A percentile compares a stretch with the other conserved stretches of the same genome.
Conservation (phyloP, 2,329 filamentous ascomycete genomes). For the Fusarium circinatum region DNA sequence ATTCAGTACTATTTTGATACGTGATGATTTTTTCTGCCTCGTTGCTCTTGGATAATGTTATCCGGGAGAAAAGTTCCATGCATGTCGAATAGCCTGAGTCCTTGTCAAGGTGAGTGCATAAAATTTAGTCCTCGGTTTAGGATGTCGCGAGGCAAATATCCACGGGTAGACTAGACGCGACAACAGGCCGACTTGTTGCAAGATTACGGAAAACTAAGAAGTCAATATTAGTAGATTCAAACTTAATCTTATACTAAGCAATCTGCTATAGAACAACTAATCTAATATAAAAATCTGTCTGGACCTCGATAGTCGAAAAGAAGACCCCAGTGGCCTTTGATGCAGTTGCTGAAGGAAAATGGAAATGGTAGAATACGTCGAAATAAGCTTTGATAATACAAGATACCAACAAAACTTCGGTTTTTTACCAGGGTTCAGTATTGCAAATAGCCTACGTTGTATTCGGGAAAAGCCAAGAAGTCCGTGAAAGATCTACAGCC, state of each 20-base stretch:
- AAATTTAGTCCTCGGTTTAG: neutral
- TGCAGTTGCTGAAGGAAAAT: no score
- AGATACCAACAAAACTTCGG: neutral
- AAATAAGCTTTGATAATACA: neutral
- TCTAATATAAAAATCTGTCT: neutral
- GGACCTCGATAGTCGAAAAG: neutral
- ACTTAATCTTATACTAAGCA: no score
- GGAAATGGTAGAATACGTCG: neutral
- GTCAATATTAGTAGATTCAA: fast-evolving
- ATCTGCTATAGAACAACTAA: no score
- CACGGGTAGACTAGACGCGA: neutral
- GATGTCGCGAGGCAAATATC: neutral
- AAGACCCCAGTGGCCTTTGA: neutral
- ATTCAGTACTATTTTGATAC: neutral
- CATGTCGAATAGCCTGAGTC: neutral
- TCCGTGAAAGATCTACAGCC: neutral
- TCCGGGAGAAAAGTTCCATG: neutral
- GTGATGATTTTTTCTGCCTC: neutral
- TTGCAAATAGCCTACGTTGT: neutral
- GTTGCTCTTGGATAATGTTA: neutral
- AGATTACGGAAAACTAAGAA: no score
- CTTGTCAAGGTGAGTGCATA: neutral
- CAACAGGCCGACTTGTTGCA: neutral
- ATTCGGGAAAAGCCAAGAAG: neutral
- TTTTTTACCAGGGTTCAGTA: neutral